Conservation (phyloP, 306 rosid genomes). For the Gleditsia sinensis region DNA sequence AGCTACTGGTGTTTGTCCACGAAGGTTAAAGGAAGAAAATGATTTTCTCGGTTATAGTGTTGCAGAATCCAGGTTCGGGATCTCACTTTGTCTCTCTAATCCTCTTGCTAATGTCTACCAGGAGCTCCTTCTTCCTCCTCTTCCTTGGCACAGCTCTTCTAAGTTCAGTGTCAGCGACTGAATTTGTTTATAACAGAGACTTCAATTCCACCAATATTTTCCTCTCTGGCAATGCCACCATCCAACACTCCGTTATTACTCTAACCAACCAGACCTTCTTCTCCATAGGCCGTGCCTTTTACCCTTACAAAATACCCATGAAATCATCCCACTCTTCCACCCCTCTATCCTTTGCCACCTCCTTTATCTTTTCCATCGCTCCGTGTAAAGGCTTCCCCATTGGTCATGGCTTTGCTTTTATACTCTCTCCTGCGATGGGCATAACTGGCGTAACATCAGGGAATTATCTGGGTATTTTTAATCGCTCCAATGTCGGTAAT, state of each 20-base stretch:
- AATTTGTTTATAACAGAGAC: slow-evolving; percentile 63
- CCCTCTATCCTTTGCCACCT: slow-evolving; percentile 54
- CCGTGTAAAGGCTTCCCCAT: slow-evolving; percentile 39
- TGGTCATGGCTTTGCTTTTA: slow-evolving; percentile 63
- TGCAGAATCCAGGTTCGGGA: neutral
- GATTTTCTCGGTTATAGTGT: neutral
- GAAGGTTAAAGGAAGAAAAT: neutral
- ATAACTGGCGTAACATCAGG: slow-evolving; percentile 48
- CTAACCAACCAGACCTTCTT: slow-evolving; percentile 57
- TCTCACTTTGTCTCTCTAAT: neutral
- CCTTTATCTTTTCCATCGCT: slow-evolving; percentile 68
- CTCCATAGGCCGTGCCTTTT: slow-evolving; percentile 64
- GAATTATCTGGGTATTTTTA: slow-evolving; percentile 60
- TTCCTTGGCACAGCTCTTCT: neutral
- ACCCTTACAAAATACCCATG: slow-evolving; percentile 50
- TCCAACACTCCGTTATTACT: slow-evolving; percentile 47
- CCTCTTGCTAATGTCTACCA: slow-evolving; percentile 36
- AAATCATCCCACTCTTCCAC: slow-evolving; percentile 38
- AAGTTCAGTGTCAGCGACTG: slow-evolving; percentile 41
- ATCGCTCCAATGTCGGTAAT: slow-evolving; percentile 47
- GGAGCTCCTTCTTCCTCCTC: slow-evolving; percentile 12
- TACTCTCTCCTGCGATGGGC: slow-evolving; percentile 44
- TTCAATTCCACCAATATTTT: slow-evolving; percentile 57
- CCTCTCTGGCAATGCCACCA: slow-evolving; percentile 54
- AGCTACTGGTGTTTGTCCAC: neutral